Conservation (phyloP, 768 basidiomycete genomes). For the Suillus brevipes region DNA sequence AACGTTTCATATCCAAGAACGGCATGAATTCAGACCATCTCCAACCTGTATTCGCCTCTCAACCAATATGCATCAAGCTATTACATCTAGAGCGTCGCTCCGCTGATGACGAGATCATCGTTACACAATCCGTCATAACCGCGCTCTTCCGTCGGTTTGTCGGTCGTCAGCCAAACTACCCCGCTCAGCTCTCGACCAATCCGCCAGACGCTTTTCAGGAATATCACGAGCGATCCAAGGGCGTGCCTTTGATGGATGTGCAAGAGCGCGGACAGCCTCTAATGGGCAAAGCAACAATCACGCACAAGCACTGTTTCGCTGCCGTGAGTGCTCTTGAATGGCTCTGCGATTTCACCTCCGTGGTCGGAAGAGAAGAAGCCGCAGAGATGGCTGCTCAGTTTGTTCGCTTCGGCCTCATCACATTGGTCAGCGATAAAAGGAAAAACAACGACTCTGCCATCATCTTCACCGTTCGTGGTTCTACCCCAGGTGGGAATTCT, state of each 20-base stretch:
- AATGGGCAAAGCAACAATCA: constrained; percentile 42
- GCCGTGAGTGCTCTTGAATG: constrained; percentile 91
- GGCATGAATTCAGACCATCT: constrained; percentile 96
- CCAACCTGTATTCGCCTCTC: constrained; percentile 82
- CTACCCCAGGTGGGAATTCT: constrained; percentile 72
- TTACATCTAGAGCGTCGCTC: constrained; percentile 94
- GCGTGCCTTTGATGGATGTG: constrained; percentile 68
- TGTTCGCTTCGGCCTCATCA: constrained; percentile 90
- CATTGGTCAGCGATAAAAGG: constrained; percentile 85
- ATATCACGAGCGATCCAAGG: constrained; percentile 80
- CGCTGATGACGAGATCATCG: constrained; percentile 95
- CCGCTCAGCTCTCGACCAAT: constrained; percentile 42
- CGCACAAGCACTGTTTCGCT: constrained; percentile 75
- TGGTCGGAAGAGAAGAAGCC: constrained; percentile 93
- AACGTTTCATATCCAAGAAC: constrained; percentile 99
- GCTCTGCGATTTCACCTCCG: constrained; percentile 96
- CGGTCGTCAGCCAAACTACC: constrained; percentile 83
- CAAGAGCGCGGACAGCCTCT: constrained; percentile 64
- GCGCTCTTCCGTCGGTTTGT: constrained; percentile 95
- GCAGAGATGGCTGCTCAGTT: constrained; percentile 98
- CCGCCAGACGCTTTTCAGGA: constrained; percentile 63
- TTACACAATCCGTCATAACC: constrained; percentile 90
- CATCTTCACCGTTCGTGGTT: constrained; percentile 88
- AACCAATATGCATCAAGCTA: constrained; percentile 97
- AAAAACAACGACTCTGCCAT: constrained; percentile 91